phyloP scores from a whole-genome alignment of 1,284 basidiomycete genomes.

The Austroboletus niveus region DNA sequence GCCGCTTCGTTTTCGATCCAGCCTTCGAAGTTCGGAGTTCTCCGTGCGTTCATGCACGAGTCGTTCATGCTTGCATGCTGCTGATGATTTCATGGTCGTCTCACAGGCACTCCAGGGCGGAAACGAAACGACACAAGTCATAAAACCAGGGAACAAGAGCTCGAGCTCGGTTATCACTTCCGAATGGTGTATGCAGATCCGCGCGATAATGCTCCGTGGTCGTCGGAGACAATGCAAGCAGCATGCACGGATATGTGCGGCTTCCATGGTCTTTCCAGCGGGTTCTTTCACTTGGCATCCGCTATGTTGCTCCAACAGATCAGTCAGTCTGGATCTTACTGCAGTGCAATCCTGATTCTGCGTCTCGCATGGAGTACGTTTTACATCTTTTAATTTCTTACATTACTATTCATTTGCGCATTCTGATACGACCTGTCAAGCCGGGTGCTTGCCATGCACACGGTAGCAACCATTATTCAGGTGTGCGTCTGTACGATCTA shows the following conservation, averaged over 20 bases:
- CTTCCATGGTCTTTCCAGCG: slow-evolving; percentile 20
- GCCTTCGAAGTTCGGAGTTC: slow-evolving; percentile 41
- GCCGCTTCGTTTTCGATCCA: slow-evolving; percentile 42
- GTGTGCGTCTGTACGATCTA: slow-evolving; percentile 26
- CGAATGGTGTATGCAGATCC: slow-evolving; percentile 27
- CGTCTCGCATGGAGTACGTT: slow-evolving; percentile 37
- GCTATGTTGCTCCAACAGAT: slow-evolving; percentile 37
- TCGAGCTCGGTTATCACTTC: slow-evolving; percentile 19
- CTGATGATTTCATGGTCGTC: background rate
- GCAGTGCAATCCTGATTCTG: slow-evolving; percentile 28
- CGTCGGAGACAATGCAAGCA: slow-evolving; percentile 25
- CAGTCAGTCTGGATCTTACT: slow-evolving; percentile 37
- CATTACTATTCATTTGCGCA: slow-evolving; percentile 17
- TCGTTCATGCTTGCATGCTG: slow-evolving; percentile 14
- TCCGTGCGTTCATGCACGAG: slow-evolving; percentile 32
- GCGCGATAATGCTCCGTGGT: slow-evolving; percentile 23
- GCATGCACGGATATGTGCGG: slow-evolving; percentile 35
- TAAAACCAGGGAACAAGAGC: slow-evolving; percentile 11
- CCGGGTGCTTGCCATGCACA: slow-evolving; percentile 44
- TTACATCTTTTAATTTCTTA: slow-evolving; percentile 8
- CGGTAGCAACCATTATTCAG: slow-evolving; percentile 40
- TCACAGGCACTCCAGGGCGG: background rate
- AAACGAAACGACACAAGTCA: slow-evolving; percentile 1
- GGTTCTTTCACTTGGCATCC: slow-evolving; percentile 47
- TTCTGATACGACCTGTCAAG: slow-evolving; percentile 39